These are phyloP conservation scores for Kitagawia praeruptora DNA, from an alignment of 129 eudicot species.

Conservation along the genomic window DNA sequence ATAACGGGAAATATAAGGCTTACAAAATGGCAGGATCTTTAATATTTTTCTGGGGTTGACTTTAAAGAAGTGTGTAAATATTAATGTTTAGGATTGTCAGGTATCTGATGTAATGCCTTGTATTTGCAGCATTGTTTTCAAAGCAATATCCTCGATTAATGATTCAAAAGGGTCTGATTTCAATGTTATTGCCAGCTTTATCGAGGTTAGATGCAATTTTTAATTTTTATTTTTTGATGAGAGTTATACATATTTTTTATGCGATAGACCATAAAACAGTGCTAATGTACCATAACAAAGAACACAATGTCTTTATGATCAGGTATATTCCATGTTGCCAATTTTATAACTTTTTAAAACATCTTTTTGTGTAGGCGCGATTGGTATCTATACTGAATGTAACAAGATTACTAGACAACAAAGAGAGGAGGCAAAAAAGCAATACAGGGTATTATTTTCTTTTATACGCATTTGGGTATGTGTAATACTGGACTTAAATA, in stretches of 20 bases:
- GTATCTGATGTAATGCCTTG: slow-evolving; percentile 7
- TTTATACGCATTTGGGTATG: background rate
- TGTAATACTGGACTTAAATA: background rate
- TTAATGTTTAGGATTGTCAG: background rate
- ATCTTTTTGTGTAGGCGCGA: slow-evolving; percentile 39
- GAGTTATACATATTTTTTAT: background rate
- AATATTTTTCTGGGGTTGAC: background rate
- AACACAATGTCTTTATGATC: slow-evolving; percentile 66
- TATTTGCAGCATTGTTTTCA: slow-evolving; percentile 28
- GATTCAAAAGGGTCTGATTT: slow-evolving; percentile 38
- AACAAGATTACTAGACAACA: slow-evolving; percentile 67
- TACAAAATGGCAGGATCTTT: background rate
- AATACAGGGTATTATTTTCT: slow-evolving; percentile 42
- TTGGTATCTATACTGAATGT: slow-evolving; percentile 78
- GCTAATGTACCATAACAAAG: slow-evolving; percentile 27
- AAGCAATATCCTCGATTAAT: slow-evolving; percentile 30
- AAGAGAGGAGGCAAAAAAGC: slow-evolving; percentile 75
- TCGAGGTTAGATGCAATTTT: slow-evolving; percentile 32
- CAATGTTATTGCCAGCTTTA: slow-evolving; percentile 25
- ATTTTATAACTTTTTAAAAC: background rate
- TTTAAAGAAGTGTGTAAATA: background rate
- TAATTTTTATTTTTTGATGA: background rate
- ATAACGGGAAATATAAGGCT: background rate
- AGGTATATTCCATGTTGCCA: slow-evolving; percentile 36
- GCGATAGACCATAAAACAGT: background rate